Conservation (phyloP, 2,329 filamentous ascomycete genomes). For the Pseudogymnoascus sp. region DNA sequence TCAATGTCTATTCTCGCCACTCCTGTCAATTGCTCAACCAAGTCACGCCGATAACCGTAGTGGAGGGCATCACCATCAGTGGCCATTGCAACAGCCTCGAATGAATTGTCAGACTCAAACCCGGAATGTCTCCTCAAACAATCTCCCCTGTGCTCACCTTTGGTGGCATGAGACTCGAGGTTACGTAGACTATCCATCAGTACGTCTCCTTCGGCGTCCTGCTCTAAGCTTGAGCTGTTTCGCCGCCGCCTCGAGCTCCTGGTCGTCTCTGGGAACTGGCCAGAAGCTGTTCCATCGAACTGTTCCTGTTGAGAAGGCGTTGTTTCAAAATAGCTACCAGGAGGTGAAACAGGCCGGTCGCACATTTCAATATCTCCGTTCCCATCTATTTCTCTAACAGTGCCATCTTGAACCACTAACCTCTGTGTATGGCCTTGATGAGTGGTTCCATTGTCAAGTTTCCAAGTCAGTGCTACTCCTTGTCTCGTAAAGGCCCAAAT, state of each 20-base stretch:
- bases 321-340: not conserved
- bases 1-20: constrained; percentile 34
- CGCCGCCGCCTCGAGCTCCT: not conserved
- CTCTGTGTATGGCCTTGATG: not conserved
- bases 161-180: not conserved
- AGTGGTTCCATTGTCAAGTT: not conserved
- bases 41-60: constrained; percentile 13
- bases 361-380: constrained; percentile 19
- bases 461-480: constrained; percentile 38
- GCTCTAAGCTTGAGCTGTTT: not conserved
- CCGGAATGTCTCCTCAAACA: not conserved
- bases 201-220: constrained; percentile 12
- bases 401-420: constrained; percentile 25
- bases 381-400: constrained; percentile 18
- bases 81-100: constrained; percentile 12
- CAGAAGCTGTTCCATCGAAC: not conserved
- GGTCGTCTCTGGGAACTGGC: not conserved
- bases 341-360: constrained; percentile 10
- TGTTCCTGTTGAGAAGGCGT: not conserved
- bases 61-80: not conserved
- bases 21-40: constrained; percentile 31
- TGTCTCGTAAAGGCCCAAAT: constrained; percentile 44
- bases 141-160: not conserved
- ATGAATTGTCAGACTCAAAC: not conserved
- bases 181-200: constrained; percentile 19